Percentiles rank a stretch among this genome's conserved stretches.
These are phyloP conservation scores for Crucihimalaya himalaica DNA, from an alignment of 345 rosid genomes.

Conservation along the genomic window DNA sequence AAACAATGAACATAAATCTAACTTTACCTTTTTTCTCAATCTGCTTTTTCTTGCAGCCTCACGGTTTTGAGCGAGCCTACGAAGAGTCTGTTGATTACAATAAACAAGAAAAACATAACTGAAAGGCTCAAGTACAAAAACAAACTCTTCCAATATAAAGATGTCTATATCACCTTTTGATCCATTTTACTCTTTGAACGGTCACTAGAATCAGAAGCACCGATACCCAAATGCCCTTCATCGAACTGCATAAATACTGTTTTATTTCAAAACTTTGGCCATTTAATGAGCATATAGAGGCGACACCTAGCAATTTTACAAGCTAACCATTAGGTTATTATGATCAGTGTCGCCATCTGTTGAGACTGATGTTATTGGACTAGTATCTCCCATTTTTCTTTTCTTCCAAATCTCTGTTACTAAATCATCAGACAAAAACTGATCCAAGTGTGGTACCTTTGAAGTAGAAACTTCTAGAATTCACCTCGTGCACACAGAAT, in stretches of 20 bases:
- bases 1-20: conserved; percentile 3
- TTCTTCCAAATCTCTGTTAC: conserved; percentile 33
- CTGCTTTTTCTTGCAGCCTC: conserved; percentile 99
- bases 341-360: conserved; percentile 80
- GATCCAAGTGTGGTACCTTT: conserved; percentile 40
- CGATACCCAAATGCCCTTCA: conserved; percentile 48
- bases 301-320: conserved; percentile 3
- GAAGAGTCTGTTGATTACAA: conserved; percentile 59
- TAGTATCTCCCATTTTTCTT: conserved; percentile 69
- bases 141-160: background rate
- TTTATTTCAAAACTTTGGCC: conserved; percentile 8
- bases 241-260: conserved; percentile 56
- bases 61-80: conserved; percentile 99
- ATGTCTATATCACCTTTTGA: conserved; percentile 64
- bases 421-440: conserved; percentile 46
- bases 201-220: conserved; percentile 79
- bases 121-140: conserved; percentile 12
- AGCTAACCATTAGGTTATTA: conserved; percentile 62
- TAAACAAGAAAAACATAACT: conserved; percentile 12
- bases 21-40: conserved; percentile 76
- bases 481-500: background rate
- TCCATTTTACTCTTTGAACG: conserved; percentile 81
- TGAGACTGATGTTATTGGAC: conserved; percentile 82
- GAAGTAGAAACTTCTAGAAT: conserved; percentile 19
- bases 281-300: conserved; percentile 10